phyloP scores from a whole-genome alignment of 495 filamentous ascomycete genomes.

The Trichocladium uniseriatum region DNA sequence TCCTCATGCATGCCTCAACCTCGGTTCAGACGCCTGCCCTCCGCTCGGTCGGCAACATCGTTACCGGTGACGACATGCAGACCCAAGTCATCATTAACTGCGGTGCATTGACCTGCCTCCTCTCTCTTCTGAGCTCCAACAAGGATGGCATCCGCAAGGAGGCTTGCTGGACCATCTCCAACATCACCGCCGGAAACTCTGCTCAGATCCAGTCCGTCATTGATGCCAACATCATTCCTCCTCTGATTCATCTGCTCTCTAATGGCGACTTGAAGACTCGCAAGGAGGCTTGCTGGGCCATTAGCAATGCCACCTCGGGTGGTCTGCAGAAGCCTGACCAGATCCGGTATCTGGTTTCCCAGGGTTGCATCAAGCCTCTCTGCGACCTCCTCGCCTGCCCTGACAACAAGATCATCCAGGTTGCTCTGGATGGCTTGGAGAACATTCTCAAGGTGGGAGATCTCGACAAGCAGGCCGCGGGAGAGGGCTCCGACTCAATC shows the following conservation, averaged over 20 bases:
- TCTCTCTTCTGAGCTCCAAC: constrained; percentile 85
- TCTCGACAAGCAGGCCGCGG: constrained; percentile 86
- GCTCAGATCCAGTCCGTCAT: constrained; percentile 96
- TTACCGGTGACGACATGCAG: constrained; percentile 97
- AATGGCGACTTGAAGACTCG: constrained; percentile 99
- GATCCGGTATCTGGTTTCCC: constrained; percentile 85
- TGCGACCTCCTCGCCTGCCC: constrained; percentile 95
- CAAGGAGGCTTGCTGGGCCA: constrained; percentile 99
- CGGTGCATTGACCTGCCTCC: constrained; percentile 79
- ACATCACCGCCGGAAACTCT: constrained; percentile 96
- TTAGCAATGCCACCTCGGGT: constrained; percentile 96
- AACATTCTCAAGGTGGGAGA: constrained; percentile 99
- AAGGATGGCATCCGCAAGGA: constrained; percentile 99
- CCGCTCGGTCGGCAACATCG: constrained; percentile 96
- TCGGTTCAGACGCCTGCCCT: constrained; percentile 98
- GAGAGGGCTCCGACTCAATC: constrained; percentile 64
- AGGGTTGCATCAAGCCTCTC: constrained; percentile 94
- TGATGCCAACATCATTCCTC: constrained; percentile 93
- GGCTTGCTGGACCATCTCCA: constrained; percentile 99
- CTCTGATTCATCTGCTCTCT: constrained; percentile 87
- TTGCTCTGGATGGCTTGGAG: constrained; percentile 95
- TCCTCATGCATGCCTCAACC: constrained; percentile 98
- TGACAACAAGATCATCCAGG: constrained; percentile 99
- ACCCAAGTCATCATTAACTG: constrained; percentile 99
- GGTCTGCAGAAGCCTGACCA: constrained; percentile 98